Evolutionary conservation across 495 filamentous ascomycete genomes (phyloP).

Genomic region (Oidiodendron maius): DNA sequence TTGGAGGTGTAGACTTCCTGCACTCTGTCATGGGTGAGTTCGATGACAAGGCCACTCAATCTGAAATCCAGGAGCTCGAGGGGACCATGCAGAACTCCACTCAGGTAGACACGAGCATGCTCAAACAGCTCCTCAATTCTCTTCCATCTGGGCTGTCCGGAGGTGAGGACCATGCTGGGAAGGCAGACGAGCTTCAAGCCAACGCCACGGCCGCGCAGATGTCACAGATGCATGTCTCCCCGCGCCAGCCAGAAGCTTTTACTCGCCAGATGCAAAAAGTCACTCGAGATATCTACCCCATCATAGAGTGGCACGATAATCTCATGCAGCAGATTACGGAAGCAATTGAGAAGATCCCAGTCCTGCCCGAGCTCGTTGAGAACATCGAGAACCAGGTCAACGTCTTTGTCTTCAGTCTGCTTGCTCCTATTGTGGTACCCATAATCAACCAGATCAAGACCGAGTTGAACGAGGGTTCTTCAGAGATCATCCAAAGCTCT

Average conservation of each 20-base stretch:
- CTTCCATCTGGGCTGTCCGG: conserved; percentile 74
- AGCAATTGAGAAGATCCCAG: conserved; percentile 72
- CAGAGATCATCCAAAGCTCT: conserved; percentile 76
- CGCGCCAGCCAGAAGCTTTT: conserved; percentile 71
- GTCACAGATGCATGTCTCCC: conserved; percentile 57
- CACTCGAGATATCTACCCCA: conserved; percentile 71
- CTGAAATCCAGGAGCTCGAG: conserved; percentile 77
- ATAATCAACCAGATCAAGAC: conserved; percentile 79
- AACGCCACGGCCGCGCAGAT: conserved; percentile 65
- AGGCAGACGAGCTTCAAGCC: conserved; percentile 58
- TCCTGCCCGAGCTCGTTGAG: conserved; percentile 72
- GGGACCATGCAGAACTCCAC: conserved; percentile 59
- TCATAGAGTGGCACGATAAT: conserved; percentile 83
- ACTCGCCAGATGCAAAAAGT: conserved; percentile 59
- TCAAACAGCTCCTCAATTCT: conserved; percentile 70
- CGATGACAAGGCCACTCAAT: conserved; percentile 81
- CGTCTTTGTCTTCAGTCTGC: conserved; percentile 77
- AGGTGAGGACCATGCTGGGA: conserved; percentile 57
- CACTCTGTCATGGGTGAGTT: conserved; percentile 88
- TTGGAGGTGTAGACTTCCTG: conserved; percentile 91
- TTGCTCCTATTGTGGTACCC: conserved; percentile 81
- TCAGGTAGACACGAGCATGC: conserved; percentile 51
- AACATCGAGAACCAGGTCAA: conserved; percentile 74
- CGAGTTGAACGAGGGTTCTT: conserved; percentile 77
- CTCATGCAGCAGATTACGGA: conserved; percentile 71